Evolutionary conservation across 1,139 yeast species (phyloP).

Genomic region (Debaryomyces fabryi): DNA sequence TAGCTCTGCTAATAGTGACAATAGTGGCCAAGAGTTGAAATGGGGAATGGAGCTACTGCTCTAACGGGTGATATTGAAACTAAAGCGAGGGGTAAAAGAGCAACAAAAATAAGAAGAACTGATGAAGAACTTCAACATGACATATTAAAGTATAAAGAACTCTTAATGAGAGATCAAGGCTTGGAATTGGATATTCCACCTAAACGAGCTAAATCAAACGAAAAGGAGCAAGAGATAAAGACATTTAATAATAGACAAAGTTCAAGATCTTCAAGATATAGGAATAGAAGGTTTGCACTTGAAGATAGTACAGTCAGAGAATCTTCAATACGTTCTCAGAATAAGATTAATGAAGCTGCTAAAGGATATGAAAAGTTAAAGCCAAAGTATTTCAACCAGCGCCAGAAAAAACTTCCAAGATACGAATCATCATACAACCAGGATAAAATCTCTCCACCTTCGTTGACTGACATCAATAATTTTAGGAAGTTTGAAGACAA

Average conservation of each 20-base stretch:
- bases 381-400: neutral
- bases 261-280: neutral
- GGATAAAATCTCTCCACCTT: constrained; percentile 8
- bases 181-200: constrained; percentile 35
- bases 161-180: constrained; percentile 19
- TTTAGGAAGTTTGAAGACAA: constrained; percentile 19
- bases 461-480: constrained; percentile 3
- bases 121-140: constrained; percentile 22
- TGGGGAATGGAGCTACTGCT: neutral
- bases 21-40: neutral
- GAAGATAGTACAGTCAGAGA: neutral
- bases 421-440: neutral
- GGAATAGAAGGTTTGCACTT: neutral
- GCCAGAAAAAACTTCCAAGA: neutral
- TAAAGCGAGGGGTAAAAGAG: constrained; percentile 7
- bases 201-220: constrained; percentile 13
- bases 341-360: neutral
- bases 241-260: neutral
- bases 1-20: neutral
- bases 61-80: neutral
- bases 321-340: neutral
- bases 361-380: neutral
- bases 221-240: constrained; percentile 3
- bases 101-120: constrained; percentile 12
- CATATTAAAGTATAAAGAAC: constrained; percentile 22